Percentiles rank a stretch among this genome's conserved stretches.
These are phyloP conservation scores for Dendrobium chrysotoxum DNA, from an alignment of 106 monocot genomes.

Conservation along the genomic window DNA sequence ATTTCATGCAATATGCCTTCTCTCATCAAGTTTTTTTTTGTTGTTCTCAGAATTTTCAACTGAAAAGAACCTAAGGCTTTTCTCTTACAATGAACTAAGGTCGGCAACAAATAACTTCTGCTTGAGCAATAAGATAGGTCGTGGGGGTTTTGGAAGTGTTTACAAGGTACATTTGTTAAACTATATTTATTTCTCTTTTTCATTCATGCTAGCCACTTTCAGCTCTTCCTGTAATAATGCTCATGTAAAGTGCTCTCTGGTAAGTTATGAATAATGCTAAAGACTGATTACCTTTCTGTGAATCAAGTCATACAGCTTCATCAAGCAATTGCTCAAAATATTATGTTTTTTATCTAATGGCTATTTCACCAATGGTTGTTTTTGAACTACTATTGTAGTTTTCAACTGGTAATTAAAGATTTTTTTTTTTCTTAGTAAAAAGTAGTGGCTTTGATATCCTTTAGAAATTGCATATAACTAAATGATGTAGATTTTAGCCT, in stretches of 20 bases:
- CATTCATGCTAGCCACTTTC: too few relatives aligned
- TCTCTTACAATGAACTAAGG: constrained; percentile 22
- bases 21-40: neutral
- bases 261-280: too few relatives aligned
- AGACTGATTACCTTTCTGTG: too few relatives aligned
- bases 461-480: neutral
- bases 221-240: too few relatives aligned
- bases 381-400: neutral
- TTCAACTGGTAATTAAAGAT: neutral
- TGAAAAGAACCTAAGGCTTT: constrained; percentile 17
- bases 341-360: too few relatives aligned
- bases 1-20: too few relatives aligned
- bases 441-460: neutral
- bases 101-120: constrained; percentile 21
- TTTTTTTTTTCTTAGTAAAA: too few relatives aligned
- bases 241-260: too few relatives aligned
- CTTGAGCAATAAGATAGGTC: constrained; percentile 20
- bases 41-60: neutral
- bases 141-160: constrained; percentile 30
- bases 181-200: neutral
- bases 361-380: neutral
- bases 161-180: constrained; percentile 16
- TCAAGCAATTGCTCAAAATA: too few relatives aligned
- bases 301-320: too few relatives aligned
- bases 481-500: neutral